Evolutionary conservation across 768 basidiomycete genomes (phyloP).

Genomic region (Lactarius akahatsu): DNA sequence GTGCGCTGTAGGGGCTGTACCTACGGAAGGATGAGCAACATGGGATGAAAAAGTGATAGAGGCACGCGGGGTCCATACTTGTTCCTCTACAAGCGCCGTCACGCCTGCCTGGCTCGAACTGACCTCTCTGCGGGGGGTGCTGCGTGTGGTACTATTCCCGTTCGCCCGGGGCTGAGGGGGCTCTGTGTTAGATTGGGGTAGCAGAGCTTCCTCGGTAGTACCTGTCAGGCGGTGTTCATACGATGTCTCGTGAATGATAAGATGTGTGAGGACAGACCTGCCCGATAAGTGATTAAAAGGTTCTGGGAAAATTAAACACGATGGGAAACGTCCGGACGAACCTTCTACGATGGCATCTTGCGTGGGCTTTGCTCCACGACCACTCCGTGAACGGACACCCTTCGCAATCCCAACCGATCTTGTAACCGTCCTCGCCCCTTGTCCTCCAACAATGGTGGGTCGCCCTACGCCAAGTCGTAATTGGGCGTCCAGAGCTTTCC

Average conservation of each 20-base stretch:
- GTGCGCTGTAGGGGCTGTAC: constrained; percentile 24
- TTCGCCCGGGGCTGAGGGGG: constrained; percentile 5
- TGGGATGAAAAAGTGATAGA: not conserved
- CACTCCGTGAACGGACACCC: constrained; percentile 50
- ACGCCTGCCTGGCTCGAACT: constrained; percentile 7
- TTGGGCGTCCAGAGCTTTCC: constrained; percentile 74
- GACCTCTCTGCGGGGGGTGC: constrained; percentile 1
- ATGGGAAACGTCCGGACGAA: constrained; percentile 17
- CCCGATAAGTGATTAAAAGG: not conserved
- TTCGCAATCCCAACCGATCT: constrained; percentile 54
- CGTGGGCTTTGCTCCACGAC: constrained; percentile 47
- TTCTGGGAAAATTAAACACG: constrained; percentile 1
- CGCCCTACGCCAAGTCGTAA: constrained; percentile 69
- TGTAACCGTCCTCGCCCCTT: constrained; percentile 63
- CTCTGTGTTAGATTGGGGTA: constrained; percentile 10
- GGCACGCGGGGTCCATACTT: constrained; percentile 9
- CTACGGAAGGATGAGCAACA: constrained; percentile 15
- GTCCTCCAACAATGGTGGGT: constrained; percentile 63
- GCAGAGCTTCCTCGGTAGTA: constrained; percentile 10
- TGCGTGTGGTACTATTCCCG: constrained; percentile 10
- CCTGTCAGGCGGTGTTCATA: constrained; percentile 16
- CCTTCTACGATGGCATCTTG: constrained; percentile 57
- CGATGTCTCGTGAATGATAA: constrained; percentile 4
- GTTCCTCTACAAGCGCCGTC: constrained; percentile 22
- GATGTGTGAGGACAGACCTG: constrained; percentile 16